phyloP scores from a whole-genome alignment of 2,329 filamentous ascomycete species.

The Colletotrichum tanaceti region DNA sequence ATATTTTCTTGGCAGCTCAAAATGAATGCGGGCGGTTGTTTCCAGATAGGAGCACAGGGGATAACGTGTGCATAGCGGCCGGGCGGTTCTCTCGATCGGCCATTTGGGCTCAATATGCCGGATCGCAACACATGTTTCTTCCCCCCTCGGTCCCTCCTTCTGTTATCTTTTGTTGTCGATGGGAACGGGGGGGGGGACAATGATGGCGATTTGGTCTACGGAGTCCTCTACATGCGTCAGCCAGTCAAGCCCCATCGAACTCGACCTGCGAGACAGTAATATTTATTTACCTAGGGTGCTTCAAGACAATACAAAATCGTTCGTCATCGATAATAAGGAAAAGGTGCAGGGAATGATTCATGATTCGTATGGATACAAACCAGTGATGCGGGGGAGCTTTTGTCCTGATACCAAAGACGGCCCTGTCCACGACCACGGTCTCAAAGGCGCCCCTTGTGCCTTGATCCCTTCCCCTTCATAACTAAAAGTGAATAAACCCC shows the following conservation, averaged over 20 bases:
- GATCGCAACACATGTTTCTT: not conserved
- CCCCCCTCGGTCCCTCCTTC: not conserved
- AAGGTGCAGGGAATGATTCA: not conserved
- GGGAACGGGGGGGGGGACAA: not conserved
- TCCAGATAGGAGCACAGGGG: not conserved
- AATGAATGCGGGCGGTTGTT: not conserved
- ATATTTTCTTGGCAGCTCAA: not conserved
- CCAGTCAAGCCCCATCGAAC: too few relatives aligned
- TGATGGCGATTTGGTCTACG: not conserved
- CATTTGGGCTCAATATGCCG: not conserved
- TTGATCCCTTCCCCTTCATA: too few relatives aligned
- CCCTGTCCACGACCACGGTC: not conserved
- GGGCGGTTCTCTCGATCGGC: too few relatives aligned
- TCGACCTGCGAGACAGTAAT: not conserved
- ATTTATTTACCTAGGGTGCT: not conserved
- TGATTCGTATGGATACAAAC: conserved; percentile 1
- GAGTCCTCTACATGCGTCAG: too few relatives aligned
- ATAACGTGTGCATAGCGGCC: not conserved
- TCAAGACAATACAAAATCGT: not conserved
- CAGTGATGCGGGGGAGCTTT: not conserved
- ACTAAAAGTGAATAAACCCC: not conserved
- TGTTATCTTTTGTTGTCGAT: not conserved
- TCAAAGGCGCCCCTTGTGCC: not conserved
- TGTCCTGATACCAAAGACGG: not conserved
- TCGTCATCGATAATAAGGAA: too few relatives aligned